Percentiles rank a stretch among this genome's conserved stretches.
Conservation (phyloP, 495 filamentous ascomycete species). For the Friedmanniomyces simplex region DNA sequence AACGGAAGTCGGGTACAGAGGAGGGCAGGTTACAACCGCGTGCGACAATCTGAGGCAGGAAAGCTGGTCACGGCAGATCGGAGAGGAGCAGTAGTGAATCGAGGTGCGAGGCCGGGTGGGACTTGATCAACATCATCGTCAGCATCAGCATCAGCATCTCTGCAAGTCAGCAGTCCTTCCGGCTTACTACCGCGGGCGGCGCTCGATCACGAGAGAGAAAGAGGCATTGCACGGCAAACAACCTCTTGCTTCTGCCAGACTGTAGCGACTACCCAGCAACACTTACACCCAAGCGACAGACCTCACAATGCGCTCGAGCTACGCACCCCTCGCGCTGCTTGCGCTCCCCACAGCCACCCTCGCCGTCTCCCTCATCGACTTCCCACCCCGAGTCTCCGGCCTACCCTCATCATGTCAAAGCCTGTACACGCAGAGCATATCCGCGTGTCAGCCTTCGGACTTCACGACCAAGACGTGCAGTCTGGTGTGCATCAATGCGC, state of each 20-base stretch:
- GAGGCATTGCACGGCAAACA: not conserved
- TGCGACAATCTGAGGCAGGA: not conserved
- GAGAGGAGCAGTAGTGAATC: not conserved
- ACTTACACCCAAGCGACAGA: not conserved
- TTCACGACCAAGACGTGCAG: slow-evolving; percentile 27
- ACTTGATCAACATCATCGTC: not conserved
- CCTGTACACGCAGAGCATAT: slow-evolving; percentile 20
- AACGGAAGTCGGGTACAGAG: not conserved
- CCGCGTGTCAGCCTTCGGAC: slow-evolving; percentile 28
- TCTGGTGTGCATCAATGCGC: slow-evolving; percentile 23
- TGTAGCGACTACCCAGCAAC: not conserved
- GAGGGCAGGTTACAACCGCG: not conserved
- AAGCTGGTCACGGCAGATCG: not conserved
- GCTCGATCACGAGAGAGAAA: not conserved
- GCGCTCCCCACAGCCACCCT: slow-evolving; percentile 6
- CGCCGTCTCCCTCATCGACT: slow-evolving; percentile 20
- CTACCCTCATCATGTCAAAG: slow-evolving; percentile 13
- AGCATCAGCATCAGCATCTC: not conserved
- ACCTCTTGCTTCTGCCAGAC: not conserved
- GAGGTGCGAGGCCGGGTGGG: not conserved
- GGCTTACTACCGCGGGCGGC: not conserved
- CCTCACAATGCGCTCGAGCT: not conserved
- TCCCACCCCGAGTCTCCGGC: slow-evolving; percentile 13
- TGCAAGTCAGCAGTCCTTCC: not conserved
- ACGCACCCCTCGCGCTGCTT: slow-evolving; percentile 7